phyloP scores from a whole-genome alignment of 148 eudicot genomes.

The Vaccinium corymbosum region DNA sequence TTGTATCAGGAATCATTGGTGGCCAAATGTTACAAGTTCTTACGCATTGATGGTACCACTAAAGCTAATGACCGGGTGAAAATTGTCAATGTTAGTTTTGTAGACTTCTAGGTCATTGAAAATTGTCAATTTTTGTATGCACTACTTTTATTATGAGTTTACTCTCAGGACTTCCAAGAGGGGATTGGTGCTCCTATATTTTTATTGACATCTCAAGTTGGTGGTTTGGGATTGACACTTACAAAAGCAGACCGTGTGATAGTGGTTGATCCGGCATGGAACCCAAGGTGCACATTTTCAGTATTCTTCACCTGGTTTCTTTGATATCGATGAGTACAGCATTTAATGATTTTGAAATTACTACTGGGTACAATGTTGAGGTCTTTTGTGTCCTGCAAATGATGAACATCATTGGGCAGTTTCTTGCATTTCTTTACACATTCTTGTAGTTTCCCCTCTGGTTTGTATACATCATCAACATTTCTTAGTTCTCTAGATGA shows the following conservation, averaged over 20 bases:
- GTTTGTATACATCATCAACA: not conserved
- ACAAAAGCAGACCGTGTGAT: slow-evolving; percentile 97
- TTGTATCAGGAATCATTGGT: slow-evolving; percentile 63
- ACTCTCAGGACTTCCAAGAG: slow-evolving; percentile 85
- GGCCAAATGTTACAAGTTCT: slow-evolving; percentile 53
- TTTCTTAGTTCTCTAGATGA: not conserved
- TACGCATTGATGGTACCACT: slow-evolving; percentile 93
- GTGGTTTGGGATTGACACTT: slow-evolving; percentile 94
- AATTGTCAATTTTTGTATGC: slow-evolving; percentile 7
- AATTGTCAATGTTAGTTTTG: slow-evolving; percentile 74
- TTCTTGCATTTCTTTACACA: slow-evolving; percentile 7
- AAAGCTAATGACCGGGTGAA: slow-evolving; percentile 74
- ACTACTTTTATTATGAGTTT: not conserved
- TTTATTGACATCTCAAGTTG: slow-evolving; percentile 94
- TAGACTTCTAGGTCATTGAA: slow-evolving; percentile 1
- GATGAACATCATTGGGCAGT: not conserved
- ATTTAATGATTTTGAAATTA: not conserved
- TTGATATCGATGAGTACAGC: not conserved
- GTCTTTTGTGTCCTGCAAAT: not conserved
- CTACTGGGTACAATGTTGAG: not conserved
- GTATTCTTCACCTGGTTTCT: not conserved
- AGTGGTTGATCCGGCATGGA: slow-evolving; percentile 99
- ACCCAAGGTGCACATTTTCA: slow-evolving; percentile 62
- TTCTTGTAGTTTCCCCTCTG: not conserved
- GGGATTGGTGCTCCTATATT: slow-evolving; percentile 87